Conservation (phyloP, 2,329 filamentous ascomycete genomes). For the Aspergillus proliferans region DNA sequence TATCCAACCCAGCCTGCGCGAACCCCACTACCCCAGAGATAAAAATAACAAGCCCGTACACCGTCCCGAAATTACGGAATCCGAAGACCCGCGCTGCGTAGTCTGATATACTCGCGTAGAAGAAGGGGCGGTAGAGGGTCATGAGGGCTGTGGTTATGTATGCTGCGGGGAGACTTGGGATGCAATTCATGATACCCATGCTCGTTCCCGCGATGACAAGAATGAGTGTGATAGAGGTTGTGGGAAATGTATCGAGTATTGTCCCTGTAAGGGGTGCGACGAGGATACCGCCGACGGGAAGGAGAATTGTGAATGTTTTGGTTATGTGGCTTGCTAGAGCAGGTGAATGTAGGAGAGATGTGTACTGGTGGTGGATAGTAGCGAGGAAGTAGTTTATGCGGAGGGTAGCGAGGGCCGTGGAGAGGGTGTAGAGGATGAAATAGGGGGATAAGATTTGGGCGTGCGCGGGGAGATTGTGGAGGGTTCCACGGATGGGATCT, state of each 20-base stretch:
- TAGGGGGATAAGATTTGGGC: slow-evolving; percentile 73
- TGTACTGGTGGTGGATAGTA: slow-evolving; percentile 76
- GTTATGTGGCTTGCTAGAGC: slow-evolving; percentile 64
- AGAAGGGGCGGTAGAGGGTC: slow-evolving; percentile 77
- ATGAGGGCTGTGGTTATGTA: slow-evolving; percentile 74
- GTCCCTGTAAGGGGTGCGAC: slow-evolving; percentile 80
- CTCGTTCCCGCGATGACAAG: slow-evolving; percentile 66
- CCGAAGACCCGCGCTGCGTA: slow-evolving; percentile 89
- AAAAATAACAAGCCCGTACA: slow-evolving; percentile 89
- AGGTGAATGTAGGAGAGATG: slow-evolving; percentile 61
- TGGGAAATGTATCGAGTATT: slow-evolving; percentile 70
- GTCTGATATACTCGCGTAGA: slow-evolving; percentile 83
- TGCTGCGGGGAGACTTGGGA: slow-evolving; percentile 63
- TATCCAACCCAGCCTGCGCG: slow-evolving; percentile 71
- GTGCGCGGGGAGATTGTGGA: slow-evolving; percentile 65
- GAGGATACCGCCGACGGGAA: slow-evolving; percentile 77
- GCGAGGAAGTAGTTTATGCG: slow-evolving; percentile 92
- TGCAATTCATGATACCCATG: slow-evolving; percentile 70
- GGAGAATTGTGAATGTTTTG: slow-evolving; percentile 76
- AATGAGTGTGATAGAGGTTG: slow-evolving; percentile 61
- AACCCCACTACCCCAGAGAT: slow-evolving; percentile 80
- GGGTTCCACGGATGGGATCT: slow-evolving; percentile 51
- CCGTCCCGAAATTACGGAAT: slow-evolving; percentile 83
- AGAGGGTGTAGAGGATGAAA: slow-evolving; percentile 77
- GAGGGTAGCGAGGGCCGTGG: slow-evolving; percentile 71